Evolutionary conservation across 2,329 filamentous ascomycete species (phyloP), one percentile per base, ranked within the genome.

Genomic region (Bipolaris gigantea): DNA sequence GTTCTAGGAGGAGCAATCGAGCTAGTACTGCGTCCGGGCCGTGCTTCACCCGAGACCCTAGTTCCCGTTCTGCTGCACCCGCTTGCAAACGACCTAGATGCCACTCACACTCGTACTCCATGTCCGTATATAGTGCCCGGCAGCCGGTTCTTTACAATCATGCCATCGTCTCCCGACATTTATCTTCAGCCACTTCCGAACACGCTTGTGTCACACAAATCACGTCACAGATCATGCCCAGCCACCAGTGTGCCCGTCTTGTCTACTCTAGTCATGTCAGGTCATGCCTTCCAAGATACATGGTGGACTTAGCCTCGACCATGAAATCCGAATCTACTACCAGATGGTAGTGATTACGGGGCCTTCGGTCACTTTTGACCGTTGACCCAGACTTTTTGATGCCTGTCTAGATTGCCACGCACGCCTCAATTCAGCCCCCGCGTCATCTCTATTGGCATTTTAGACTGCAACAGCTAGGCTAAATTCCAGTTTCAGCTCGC

Each of bases 1-100:
- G 42, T 51, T 45, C 52, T 16, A n/a, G 53, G 49, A 57, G 45
- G 49, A 52, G 48, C 58, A 51, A 51, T 48, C 48, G 25, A 36
- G 23, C 32, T 30, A 30, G 10, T 21, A 30, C 27, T 21, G 18
- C 33, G 44, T 52, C 38, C 46, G 54, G 54, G 25, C 52, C 11
- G n/a, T 15, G 19, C 21, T 30, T 44, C 35, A 19, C 46, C 46
- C 40, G 33, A 30, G 25, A 23, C 34, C 45, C 23, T 10, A 18
- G 23, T 19, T 32, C 25, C 34, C 16, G 23, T 23, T 21, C 11
- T 3, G 34, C 34, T 15, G 32, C 40, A 16, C 39, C 50, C 18
- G 30, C 30, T 32, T 45, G 27, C 30, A 45, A n/a, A 15, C 30
- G 18, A 32, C 5, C 10, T 13, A 11, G 10, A 23, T 19, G 7